Base-by-base conservation (phyloP, 2,329 filamentous ascomycete species). In the Fusarium burgessii region DNA sequence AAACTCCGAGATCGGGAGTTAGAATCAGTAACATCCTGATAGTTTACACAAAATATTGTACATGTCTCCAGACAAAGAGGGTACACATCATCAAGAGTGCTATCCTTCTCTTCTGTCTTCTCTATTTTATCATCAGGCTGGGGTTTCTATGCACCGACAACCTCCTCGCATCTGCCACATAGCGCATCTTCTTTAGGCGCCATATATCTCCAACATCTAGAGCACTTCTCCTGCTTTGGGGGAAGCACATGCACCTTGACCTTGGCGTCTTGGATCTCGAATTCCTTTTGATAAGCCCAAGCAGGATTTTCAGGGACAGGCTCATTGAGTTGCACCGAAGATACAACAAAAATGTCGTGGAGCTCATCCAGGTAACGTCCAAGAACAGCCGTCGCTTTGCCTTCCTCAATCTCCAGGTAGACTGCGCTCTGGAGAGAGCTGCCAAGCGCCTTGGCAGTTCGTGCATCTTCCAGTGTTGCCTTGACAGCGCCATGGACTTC, bases 201-300 rank as follows among this genome's bases (percentile, higher is more conserved):
- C 27, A 92, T 86, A 79, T 93, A 97, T 68, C 92, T 89, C 96
- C 96, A 99, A 82, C 96, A 99, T 54, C 96, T 86, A 2, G 89
- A 86, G 79, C 96, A 99, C 80, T 98, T 99, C 49, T 85, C 82
- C 15, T 84, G 76, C 72, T 74, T 78, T 2, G 88, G 88, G 62
- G 88, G 85, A 54, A 85, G 72, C 25, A 86, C 84, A 70, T 82
- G 80, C 25, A 84, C 84, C 33, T 73, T 81, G 36, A 81, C 82
- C 62, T 71, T 73, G 9, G 65, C 58, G 29, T 78, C 83, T 41
- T 77, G 76, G 4, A 84, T 78, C 69, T 84, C 83, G 56, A 88
- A 84, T 13, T 79, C 77, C 54, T 81, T 81, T 9, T 70, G 75
- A 71, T 83, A 87, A 49, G 69, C 76, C 85, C 85, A 87, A 10